Conservation (phyloP, 768 basidiomycete genomes). For the Mycena haematopus region DNA sequence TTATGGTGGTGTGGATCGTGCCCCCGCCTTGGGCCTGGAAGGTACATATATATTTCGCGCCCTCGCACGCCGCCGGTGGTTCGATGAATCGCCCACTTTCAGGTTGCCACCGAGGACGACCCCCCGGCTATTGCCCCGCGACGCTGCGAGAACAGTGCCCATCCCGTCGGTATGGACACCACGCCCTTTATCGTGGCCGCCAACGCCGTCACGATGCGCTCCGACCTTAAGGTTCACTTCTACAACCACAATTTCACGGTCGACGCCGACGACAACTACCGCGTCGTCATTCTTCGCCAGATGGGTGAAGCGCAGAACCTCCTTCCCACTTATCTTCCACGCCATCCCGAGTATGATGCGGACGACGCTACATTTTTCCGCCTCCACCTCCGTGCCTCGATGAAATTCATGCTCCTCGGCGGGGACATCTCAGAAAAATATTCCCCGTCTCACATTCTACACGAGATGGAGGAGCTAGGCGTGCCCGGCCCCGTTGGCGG, state of each 20-base stretch:
- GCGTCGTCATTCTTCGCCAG: slow-evolving; percentile 10
- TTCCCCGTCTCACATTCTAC: neutral
- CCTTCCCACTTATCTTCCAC: slow-evolving; percentile 16
- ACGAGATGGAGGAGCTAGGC: slow-evolving; percentile 6
- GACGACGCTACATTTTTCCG: neutral
- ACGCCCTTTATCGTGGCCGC: slow-evolving; percentile 13
- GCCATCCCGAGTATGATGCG: neutral
- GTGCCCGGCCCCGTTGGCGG: too few species aligned
- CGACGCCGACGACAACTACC: slow-evolving; percentile 19
- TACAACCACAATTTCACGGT: slow-evolving; percentile 17
- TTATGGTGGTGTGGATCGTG: slow-evolving; percentile 10
- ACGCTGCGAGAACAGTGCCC: too few species aligned
- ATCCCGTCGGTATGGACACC: neutral
- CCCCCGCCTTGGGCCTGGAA: slow-evolving; percentile 13
- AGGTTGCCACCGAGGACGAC: too few species aligned
- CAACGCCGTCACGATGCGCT: slow-evolving; percentile 5
- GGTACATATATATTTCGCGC: neutral
- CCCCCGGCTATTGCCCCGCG: too few species aligned
- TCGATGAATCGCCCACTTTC: too few species aligned
- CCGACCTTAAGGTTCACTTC: slow-evolving; percentile 13
- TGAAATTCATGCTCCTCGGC: slow-evolving; percentile 23
- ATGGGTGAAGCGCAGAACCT: slow-evolving; percentile 5
- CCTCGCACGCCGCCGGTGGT: too few species aligned
- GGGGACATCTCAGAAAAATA: slow-evolving; percentile 18
- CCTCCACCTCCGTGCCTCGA: slow-evolving; percentile 8